Conservation (phyloP, 2,329 filamentous ascomycete species). For the Fusarium algeriense region DNA sequence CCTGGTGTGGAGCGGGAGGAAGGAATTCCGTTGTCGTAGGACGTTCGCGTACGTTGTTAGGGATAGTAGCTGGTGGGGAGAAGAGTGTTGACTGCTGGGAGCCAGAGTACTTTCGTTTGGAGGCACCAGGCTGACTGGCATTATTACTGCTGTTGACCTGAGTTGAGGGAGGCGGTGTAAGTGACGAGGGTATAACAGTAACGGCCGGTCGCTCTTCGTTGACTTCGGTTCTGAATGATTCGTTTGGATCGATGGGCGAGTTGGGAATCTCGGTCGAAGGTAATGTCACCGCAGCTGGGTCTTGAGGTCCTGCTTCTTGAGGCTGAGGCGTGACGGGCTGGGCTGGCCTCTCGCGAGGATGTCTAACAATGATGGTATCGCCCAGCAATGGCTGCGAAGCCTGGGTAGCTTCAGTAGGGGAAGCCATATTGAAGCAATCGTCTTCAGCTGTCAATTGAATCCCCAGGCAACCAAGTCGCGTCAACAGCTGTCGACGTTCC, state of each 20-base stretch:
- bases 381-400: constrained; percentile 50
- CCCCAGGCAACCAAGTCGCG: constrained; percentile 21
- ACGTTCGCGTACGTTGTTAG: constrained; percentile 52
- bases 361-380: constrained; percentile 42
- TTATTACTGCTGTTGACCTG: constrained; percentile 55
- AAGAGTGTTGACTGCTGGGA: constrained; percentile 64
- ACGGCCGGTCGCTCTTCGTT: constrained; percentile 60
- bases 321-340: constrained; percentile 51
- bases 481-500: constrained; percentile 21
- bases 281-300: constrained; percentile 66
- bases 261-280: constrained; percentile 68
- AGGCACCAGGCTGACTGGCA: constrained; percentile 38
- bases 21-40: constrained; percentile 56
- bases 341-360: constrained; percentile 53
- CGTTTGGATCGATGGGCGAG: constrained; percentile 63
- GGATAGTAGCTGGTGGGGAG: constrained; percentile 66
- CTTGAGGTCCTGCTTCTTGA: constrained; percentile 48
- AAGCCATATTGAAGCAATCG: constrained; percentile 51
- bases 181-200: constrained; percentile 68
- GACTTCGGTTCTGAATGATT: constrained; percentile 64
- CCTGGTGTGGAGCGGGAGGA: constrained; percentile 61
- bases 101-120: constrained; percentile 51
- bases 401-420: constrained; percentile 48
- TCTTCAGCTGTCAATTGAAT: not conserved
- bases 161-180: constrained; percentile 69